Conservation (phyloP, 129 eudicot species). For the Sambucus nigra region DNA sequence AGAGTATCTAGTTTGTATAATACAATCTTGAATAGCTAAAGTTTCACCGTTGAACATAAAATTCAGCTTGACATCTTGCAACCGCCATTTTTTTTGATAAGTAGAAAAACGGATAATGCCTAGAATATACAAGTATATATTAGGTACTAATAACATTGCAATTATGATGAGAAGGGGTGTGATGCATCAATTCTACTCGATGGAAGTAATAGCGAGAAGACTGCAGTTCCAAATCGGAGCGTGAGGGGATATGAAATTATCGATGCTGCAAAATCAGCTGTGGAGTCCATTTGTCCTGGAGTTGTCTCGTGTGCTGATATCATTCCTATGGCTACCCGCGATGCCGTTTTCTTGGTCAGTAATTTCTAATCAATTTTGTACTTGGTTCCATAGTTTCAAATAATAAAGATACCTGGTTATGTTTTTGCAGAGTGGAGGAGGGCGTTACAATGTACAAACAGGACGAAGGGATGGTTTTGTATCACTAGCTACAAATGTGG, state of each 20-base stretch:
- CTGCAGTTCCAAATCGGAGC: slow-evolving; percentile 33
- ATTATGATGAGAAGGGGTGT: slow-evolving; percentile 35
- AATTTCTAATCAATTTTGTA: not conserved
- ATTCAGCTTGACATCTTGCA: no score
- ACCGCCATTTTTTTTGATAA: not conserved
- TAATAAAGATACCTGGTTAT: not conserved
- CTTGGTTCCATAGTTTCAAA: not conserved
- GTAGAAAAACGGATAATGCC: no score
- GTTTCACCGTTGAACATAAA: no score
- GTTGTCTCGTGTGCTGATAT: slow-evolving; percentile 69
- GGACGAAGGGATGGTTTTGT: slow-evolving; percentile 52
- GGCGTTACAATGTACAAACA: slow-evolving; percentile 32
- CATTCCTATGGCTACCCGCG: slow-evolving; percentile 52
- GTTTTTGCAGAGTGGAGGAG: slow-evolving; percentile 44
- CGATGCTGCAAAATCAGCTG: slow-evolving; percentile 32
- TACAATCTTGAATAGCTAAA: no score
- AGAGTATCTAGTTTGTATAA: no score
- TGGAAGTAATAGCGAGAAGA: slow-evolving; percentile 40
- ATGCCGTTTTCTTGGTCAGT: slow-evolving; percentile 38
- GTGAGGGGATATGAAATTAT: slow-evolving; percentile 54
- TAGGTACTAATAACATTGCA: not conserved
- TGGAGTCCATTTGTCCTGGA: slow-evolving; percentile 45
- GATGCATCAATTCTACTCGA: slow-evolving; percentile 64
- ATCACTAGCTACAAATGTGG: slow-evolving; percentile 25
- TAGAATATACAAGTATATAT: no score